Evolutionary conservation across 495 filamentous ascomycete genomes (phyloP).

Genomic region (Viridothelium virens): DNA sequence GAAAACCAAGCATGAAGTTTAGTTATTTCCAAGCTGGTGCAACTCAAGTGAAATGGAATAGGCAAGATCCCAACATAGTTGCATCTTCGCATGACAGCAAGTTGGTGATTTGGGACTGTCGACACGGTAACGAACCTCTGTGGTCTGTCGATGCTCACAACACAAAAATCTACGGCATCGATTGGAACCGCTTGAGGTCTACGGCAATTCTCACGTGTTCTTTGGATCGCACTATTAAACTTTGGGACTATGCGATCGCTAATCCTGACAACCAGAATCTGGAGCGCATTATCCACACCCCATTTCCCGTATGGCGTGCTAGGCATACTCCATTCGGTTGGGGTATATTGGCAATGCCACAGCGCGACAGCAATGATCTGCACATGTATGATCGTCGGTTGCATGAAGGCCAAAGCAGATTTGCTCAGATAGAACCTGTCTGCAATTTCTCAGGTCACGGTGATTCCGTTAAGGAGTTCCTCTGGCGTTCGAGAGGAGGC

Average conservation of each 20-base stretch:
- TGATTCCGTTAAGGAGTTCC: slow-evolving; percentile 83
- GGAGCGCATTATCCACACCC: slow-evolving; percentile 66
- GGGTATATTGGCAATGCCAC: slow-evolving; percentile 84
- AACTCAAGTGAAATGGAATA: slow-evolving; percentile 93
- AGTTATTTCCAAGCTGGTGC: slow-evolving; percentile 86
- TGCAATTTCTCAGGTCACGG: slow-evolving; percentile 74
- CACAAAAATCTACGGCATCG: slow-evolving; percentile 94
- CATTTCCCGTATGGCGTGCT: slow-evolving; percentile 86
- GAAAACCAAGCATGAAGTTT: slow-evolving; percentile 59
- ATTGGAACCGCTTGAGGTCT: slow-evolving; percentile 76
- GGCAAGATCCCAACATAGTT: slow-evolving; percentile 73
- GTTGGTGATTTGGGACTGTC: slow-evolving; percentile 83
- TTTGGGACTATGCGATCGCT: slow-evolving; percentile 68
- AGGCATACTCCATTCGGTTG: slow-evolving; percentile 89
- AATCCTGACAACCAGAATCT: slow-evolving; percentile 34
- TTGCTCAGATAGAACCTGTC: slow-evolving; percentile 48
- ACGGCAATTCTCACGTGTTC: slow-evolving; percentile 78
- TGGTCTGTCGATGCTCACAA: slow-evolving; percentile 79
- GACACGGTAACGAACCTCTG: slow-evolving; percentile 70
- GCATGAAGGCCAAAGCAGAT: slow-evolving; percentile 39
- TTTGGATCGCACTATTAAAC: slow-evolving; percentile 84
- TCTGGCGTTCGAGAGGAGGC: slow-evolving; percentile 76
- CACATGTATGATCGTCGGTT: slow-evolving; percentile 74
- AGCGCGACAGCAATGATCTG: slow-evolving; percentile 73
- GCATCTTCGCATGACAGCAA: slow-evolving; percentile 85